Evolutionary conservation across 75 land plant species (phyloP).

Genomic region (Cupressus sempervirens): DNA sequence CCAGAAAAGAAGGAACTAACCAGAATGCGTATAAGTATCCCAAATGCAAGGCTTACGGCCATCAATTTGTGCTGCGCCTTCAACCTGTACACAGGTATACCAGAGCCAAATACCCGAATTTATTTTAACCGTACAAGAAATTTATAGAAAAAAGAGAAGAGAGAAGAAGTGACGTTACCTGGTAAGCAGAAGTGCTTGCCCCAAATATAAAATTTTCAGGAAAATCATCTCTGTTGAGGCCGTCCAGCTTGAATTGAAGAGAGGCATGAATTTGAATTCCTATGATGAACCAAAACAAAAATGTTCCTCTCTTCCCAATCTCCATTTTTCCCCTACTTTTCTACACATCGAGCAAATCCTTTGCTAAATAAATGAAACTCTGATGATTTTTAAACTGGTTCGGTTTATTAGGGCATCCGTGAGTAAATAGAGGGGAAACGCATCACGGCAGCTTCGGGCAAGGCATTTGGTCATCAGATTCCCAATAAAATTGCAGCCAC

Average conservation of each 20-base stretch:
- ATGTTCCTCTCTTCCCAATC: neutral
- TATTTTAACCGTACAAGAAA: neutral
- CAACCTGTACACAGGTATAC: constrained; percentile 32
- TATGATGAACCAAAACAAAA: neutral
- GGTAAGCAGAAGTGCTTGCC: constrained; percentile 56
- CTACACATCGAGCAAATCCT: too few relatives aligned
- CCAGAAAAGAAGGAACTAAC: constrained; percentile 15
- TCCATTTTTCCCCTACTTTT: neutral
- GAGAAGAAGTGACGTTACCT: constrained; percentile 20
- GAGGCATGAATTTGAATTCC: neutral
- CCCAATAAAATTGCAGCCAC: too few relatives aligned
- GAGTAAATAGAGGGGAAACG: neutral
- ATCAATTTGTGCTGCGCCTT: constrained; percentile 66
- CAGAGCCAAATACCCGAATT: neutral
- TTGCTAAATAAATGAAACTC: neutral
- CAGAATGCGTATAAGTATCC: constrained; percentile 56
- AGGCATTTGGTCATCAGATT: too few relatives aligned
- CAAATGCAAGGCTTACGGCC: constrained; percentile 73
- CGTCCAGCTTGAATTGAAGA: neutral
- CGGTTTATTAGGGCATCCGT: neutral
- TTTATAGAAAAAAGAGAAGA: neutral
- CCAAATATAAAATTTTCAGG: constrained; percentile 53
- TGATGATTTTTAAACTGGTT: neutral
- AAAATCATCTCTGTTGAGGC: constrained; percentile 32
- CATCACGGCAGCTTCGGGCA: too few relatives aligned